Evolutionary conservation across 2,329 filamentous ascomycete species (phyloP).

Genomic region (Pochonia chlamydosporia): DNA sequence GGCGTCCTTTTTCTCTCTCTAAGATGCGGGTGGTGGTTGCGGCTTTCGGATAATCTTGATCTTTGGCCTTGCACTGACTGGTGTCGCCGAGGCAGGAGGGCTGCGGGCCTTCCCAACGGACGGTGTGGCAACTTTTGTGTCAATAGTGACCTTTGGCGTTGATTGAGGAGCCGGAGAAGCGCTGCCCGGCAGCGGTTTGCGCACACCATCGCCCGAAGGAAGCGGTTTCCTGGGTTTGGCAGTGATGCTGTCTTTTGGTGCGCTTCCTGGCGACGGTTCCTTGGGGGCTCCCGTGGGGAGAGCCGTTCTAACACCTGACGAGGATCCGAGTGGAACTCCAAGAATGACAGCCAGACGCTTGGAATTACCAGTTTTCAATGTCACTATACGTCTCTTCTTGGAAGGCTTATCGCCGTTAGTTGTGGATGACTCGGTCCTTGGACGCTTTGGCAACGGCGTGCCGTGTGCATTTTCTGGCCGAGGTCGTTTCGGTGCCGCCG

Average conservation of each 20-base stretch:
- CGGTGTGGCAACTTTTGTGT: conserved; percentile 14
- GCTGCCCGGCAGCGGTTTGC: conserved; percentile 28
- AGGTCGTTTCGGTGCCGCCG: conserved; percentile 26
- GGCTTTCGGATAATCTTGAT: conserved; percentile 33
- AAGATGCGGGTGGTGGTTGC: conserved; percentile 17
- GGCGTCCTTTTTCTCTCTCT: conserved; percentile 5
- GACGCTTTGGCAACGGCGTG: conserved; percentile 31
- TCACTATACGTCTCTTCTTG: conserved; percentile 31
- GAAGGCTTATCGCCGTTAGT: conserved; percentile 13
- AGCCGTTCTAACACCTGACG: conserved; percentile 21
- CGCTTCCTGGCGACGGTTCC: conserved; percentile 16
- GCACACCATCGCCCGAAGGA: conserved; percentile 21
- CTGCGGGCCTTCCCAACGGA: conserved; percentile 18
- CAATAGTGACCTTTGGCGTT: conserved; percentile 21
- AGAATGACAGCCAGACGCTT: conserved; percentile 29
- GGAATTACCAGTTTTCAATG: conserved; percentile 28
- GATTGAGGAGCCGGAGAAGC: conserved; percentile 16
- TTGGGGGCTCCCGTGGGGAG: conserved; percentile 24
- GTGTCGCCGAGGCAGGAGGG: conserved; percentile 16
- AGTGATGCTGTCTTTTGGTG: conserved; percentile 24
- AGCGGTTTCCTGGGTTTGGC: conserved; percentile 32
- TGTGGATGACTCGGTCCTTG: conserved; percentile 23
- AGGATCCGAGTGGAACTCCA: conserved; percentile 18
- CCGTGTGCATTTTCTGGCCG: conserved; percentile 29
- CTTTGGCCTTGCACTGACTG: conserved; percentile 23